phyloP scores from a whole-genome alignment of 768 basidiomycete species.

The Suillus paluster region DNA sequence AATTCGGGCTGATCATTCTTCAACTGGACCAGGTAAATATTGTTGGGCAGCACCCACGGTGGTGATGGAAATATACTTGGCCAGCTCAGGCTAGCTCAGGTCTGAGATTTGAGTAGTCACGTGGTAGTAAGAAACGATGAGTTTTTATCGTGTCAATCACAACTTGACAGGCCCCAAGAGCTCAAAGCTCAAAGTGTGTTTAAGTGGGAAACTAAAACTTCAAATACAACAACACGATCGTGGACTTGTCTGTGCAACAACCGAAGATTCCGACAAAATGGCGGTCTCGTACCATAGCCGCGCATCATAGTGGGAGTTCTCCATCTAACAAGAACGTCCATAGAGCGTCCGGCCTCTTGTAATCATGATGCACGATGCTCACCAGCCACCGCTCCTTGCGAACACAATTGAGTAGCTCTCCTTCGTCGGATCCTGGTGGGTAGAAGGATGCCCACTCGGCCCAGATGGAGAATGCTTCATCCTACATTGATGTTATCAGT shows the following conservation, averaged over 20 bases:
- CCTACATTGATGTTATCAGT: constrained; percentile 49
- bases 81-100: too few species aligned
- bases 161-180: too few species aligned
- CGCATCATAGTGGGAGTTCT: constrained; percentile 6
- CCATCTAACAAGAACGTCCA: constrained; percentile 80
- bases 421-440: constrained; percentile 71
- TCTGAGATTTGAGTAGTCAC: too few species aligned
- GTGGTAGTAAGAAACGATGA: too few species aligned
- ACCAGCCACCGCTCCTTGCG: constrained; percentile 85
- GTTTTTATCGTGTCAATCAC: too few species aligned
- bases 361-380: constrained; percentile 93
- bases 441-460: constrained; percentile 91
- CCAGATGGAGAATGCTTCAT: constrained; percentile 97
- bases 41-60: too few species aligned
- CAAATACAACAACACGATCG: not conserved
- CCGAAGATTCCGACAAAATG: not conserved
- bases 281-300: not conserved
- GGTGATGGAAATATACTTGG: too few species aligned
- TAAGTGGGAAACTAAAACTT: not conserved
- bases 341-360: constrained; percentile 73
- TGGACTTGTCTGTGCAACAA: not conserved
- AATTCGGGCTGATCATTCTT: too few species aligned
- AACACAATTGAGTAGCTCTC: constrained; percentile 73
- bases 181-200: not conserved
- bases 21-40: not conserved